A percentile compares a stretch with the other conserved stretches of the same genome.
Evolutionary conservation across 108 stramenopile genomes (phyloP).

Genomic region (Schizochytrium sp.): DNA sequence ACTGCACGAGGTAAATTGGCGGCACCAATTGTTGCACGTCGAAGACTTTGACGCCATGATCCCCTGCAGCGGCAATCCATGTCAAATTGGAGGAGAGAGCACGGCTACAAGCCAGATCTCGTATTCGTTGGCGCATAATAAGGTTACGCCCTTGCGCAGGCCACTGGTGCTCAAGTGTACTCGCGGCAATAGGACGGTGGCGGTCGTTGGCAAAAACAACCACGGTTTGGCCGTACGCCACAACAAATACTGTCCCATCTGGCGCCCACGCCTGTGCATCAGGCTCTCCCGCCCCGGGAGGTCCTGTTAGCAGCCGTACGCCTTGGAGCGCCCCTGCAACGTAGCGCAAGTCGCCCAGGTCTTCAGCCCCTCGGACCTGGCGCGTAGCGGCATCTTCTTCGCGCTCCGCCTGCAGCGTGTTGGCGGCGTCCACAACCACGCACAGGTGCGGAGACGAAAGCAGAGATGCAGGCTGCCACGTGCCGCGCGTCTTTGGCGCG

Average conservation of each 20-base stretch:
- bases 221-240: neutral
- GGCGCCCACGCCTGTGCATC: neutral
- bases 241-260: neutral
- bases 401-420: neutral
- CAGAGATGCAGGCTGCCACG: neutral
- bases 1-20: neutral
- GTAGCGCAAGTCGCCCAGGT: neutral
- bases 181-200: neutral
- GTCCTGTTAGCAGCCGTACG: neutral
- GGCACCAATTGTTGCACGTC: neutral
- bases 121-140: neutral
- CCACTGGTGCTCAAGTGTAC: neutral
- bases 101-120: neutral
- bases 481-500: neutral
- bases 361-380: neutral
- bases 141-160: neutral
- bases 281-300: neutral
- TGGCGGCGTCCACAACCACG: neutral
- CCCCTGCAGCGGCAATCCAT: neutral
- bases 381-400: neutral
- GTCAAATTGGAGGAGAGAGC: neutral
- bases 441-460: neutral
- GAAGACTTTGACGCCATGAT: neutral
- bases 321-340: neutral
- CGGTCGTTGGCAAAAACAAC: neutral